Evolutionary conservation across 139 green algal species (phyloP).

Genomic region (Coelastrella sp.): DNA sequence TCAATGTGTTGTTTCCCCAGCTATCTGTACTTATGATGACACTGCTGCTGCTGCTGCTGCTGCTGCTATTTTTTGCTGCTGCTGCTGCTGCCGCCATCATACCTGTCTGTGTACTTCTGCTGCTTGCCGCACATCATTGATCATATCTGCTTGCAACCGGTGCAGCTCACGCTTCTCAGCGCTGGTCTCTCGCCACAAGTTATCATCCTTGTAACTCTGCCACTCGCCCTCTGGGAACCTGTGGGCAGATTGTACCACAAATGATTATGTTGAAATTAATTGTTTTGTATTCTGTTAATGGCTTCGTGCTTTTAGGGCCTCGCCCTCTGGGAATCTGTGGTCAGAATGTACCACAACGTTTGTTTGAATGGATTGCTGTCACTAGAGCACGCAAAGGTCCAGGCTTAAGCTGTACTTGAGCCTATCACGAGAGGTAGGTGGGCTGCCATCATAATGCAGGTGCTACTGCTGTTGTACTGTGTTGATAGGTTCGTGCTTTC

Average conservation of each 20-base stretch:
- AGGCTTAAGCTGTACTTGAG: too few species aligned
- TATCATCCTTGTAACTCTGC: slow-evolving; percentile 71
- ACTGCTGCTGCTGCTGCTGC: slow-evolving; percentile 70
- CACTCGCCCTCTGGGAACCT: slow-evolving; percentile 51
- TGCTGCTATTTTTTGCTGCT: not conserved
- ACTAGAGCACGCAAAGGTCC: too few species aligned
- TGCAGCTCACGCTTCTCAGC: slow-evolving; percentile 95
- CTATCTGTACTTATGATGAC: too few species aligned
- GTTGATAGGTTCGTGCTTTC: too few species aligned
- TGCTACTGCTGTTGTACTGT: too few species aligned
- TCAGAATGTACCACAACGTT: slow-evolving; percentile 8
- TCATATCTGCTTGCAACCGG: slow-evolving; percentile 80
- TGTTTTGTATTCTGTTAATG: too few species aligned
- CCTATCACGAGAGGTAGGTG: too few species aligned
- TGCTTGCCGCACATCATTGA: slow-evolving; percentile 94
- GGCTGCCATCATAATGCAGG: too few species aligned
- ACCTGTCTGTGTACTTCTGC: slow-evolving; percentile 96
- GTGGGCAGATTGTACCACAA: slow-evolving; percentile 21
- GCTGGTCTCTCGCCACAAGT: slow-evolving; percentile 92
- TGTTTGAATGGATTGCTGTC: too few species aligned
- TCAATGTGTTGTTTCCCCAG: too few species aligned
- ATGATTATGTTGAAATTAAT: not conserved
- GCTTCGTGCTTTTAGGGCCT: too few species aligned
- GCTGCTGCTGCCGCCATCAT: not conserved
- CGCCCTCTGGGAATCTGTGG: slow-evolving; percentile 47